A percentile compares a stretch with the other conserved stretches of the same genome.
These are phyloP conservation scores for Podaxis mareebaensis DNA, from an alignment of 768 basidiomycete genomes.

Conservation along the genomic window DNA sequence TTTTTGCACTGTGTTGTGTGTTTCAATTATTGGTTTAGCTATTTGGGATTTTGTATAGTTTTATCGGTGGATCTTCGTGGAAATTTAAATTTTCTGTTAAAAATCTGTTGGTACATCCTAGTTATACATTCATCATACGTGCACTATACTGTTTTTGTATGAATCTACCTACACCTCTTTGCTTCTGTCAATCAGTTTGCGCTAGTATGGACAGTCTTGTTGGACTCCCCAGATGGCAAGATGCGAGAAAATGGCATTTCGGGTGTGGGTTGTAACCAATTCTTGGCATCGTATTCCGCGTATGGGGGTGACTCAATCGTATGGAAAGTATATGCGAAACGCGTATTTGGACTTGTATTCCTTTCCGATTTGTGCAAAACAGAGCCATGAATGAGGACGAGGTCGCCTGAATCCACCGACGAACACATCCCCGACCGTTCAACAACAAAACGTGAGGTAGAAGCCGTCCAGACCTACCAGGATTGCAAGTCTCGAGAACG, in stretches of 20 bases:
- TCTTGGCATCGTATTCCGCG: conserved; percentile 83
- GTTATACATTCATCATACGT: background rate
- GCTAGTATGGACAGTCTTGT: conserved; percentile 2
- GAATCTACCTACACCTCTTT: background rate
- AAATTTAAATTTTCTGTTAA: background rate
- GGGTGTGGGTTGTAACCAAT: conserved; percentile 90
- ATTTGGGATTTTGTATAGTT: background rate
- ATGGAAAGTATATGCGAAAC: conserved; percentile 96
- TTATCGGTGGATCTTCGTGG: background rate
- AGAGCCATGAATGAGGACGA: conserved; percentile 92
- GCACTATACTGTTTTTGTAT: background rate
- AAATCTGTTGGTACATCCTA: background rate
- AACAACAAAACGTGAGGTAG: background rate
- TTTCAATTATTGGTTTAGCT: background rate
- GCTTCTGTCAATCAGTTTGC: background rate
- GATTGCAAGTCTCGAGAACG: conserved; percentile 68
- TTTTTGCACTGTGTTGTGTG: background rate
- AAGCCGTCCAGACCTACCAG: conserved; percentile 45
- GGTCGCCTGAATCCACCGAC: conserved; percentile 55
- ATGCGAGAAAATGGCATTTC: conserved; percentile 80
- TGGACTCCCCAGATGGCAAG: conserved; percentile 31
- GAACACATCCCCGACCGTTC: background rate
- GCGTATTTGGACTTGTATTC: conserved; percentile 77
- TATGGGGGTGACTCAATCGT: conserved; percentile 81
- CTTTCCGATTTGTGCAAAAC: conserved; percentile 91